Evolutionary conservation across 2,329 filamentous ascomycete species (phyloP), one percentile per base, ranked within the genome.

Genomic region (Aspergillus piperis): DNA sequence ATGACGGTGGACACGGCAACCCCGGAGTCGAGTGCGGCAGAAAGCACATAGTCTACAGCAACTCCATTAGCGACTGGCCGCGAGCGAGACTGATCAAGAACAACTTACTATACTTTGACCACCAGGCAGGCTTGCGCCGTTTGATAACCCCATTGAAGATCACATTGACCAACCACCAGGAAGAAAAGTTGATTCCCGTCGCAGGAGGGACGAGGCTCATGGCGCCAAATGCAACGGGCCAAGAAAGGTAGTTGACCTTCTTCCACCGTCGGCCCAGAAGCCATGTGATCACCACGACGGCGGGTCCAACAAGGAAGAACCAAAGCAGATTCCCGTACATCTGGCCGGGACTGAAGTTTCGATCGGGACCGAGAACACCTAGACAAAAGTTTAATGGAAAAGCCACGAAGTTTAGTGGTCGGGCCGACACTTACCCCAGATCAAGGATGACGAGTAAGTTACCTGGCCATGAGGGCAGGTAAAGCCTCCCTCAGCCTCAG

Each of bases 281-380:
- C 64, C 78, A 91, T 38, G 87, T 86, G 49, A 86, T 68, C 52
- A 90, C 70, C 8, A 90, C 88, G 0, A 85, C 78, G 3, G 85
- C 62, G 13, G 85, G 86, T 13, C 89, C 89, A 41, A 88, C 81
- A 32, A 91, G 82, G 83, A 88, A 91, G 77, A 90, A 91, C 82
- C 83, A 91, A 61, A 89, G 84, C 25, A 91, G 78, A 10, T 81
- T 81, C 3, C 83, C 80, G 70, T 91, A 91, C 3, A 89, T 80
- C 38, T 86, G 83, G 1, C 81, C 81, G 2, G 83, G 79, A 55
- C 83, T 85, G 71, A 90, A 91, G 70, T 90, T 87, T 47, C 88
- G 84, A 1, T 81, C 80, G 0, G 89, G 89, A 1, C 89, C 89
- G 59, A 91, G 87, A 54, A 87, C 84, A 54, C 75, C 74, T 79